Evolutionary conservation across 768 basidiomycete species (phyloP).

Genomic region (Lanmaoa pseudosensibilis): DNA sequence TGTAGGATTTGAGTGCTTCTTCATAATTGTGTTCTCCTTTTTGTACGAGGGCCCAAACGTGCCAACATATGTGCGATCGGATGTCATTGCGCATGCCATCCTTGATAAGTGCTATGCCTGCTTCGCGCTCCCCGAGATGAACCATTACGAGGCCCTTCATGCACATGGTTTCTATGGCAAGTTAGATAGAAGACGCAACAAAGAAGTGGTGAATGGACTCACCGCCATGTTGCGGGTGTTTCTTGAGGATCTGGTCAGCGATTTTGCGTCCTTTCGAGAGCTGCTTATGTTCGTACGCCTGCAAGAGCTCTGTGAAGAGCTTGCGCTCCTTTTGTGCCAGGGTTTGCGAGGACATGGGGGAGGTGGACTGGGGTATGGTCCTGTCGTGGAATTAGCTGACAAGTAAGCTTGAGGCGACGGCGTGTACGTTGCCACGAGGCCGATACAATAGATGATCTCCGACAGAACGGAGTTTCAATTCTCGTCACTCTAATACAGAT

Average conservation of each 20-base stretch:
- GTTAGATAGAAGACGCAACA: not conserved
- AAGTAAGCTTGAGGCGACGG: not conserved
- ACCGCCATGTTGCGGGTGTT: slow-evolving; percentile 96
- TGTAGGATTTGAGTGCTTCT: slow-evolving; percentile 91
- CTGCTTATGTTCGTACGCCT: slow-evolving; percentile 85
- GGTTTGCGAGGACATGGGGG: slow-evolving; percentile 23
- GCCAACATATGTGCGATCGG: slow-evolving; percentile 95
- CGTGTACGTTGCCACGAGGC: not conserved
- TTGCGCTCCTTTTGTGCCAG: slow-evolving; percentile 82
- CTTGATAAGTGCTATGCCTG: slow-evolving; percentile 81
- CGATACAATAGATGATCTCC: not conserved
- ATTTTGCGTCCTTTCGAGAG: slow-evolving; percentile 88
- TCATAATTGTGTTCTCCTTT: slow-evolving; percentile 94
- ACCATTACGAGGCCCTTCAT: slow-evolving; percentile 92
- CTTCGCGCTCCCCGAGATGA: slow-evolving; percentile 75
- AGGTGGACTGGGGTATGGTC: not conserved
- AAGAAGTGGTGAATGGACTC: slow-evolving; percentile 20
- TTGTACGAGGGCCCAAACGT: slow-evolving; percentile 93
- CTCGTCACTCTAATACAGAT: not conserved
- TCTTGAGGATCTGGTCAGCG: slow-evolving; percentile 92
- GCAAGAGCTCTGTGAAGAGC: slow-evolving; percentile 84
- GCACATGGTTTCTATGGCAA: slow-evolving; percentile 77
- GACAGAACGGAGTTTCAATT: not conserved
- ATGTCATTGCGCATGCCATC: slow-evolving; percentile 80
- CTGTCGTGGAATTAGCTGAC: not conserved